These are phyloP conservation scores for Rhynchosporium agropyri DNA, from an alignment of 2,329 filamentous ascomycete species.

Conservation along the genomic window DNA sequence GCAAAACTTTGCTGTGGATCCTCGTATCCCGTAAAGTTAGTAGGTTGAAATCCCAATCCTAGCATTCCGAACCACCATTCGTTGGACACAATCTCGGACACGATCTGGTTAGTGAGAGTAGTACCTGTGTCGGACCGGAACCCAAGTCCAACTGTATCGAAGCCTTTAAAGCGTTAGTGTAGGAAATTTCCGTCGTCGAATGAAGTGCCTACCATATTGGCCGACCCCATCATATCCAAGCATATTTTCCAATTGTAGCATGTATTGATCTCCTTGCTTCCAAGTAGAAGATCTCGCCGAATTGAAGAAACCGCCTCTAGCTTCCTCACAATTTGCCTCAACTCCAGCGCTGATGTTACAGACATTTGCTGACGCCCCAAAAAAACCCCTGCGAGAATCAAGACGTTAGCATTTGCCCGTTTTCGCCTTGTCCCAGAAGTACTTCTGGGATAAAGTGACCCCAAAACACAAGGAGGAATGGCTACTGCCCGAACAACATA, in stretches of 20 bases:
- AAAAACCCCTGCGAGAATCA: slow-evolving; percentile 50
- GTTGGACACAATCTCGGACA: slow-evolving; percentile 30
- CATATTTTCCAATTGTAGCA: slow-evolving; percentile 45
- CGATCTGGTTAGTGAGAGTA: slow-evolving; percentile 31
- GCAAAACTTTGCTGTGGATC: slow-evolving; percentile 44
- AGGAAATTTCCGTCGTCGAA: too few species aligned
- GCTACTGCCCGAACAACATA: too few species aligned
- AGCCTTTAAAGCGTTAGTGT: slow-evolving; percentile 26
- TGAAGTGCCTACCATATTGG: slow-evolving; percentile 30
- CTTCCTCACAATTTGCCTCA: slow-evolving; percentile 43
- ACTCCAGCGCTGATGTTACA: slow-evolving; percentile 51
- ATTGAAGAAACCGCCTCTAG: slow-evolving; percentile 45
- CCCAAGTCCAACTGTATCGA: slow-evolving; percentile 35
- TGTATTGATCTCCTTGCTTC: slow-evolving; percentile 41
- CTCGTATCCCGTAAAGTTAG: slow-evolving; percentile 45
- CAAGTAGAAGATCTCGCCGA: slow-evolving; percentile 43
- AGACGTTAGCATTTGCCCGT: too few species aligned
- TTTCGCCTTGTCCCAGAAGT: too few species aligned
- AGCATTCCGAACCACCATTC: slow-evolving; percentile 42
- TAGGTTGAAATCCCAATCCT: slow-evolving; percentile 47
- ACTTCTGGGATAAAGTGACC: too few species aligned
- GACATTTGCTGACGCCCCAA: slow-evolving; percentile 61
- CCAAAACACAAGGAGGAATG: too few species aligned
- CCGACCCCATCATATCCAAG: slow-evolving; percentile 44
- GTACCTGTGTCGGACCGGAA: slow-evolving; percentile 29